A percentile compares a stretch with the other conserved stretches of the same genome.
These are phyloP conservation scores for Diaporthe longicolla DNA, from an alignment of 2,329 filamentous ascomycete species.

Conservation along the genomic window DNA sequence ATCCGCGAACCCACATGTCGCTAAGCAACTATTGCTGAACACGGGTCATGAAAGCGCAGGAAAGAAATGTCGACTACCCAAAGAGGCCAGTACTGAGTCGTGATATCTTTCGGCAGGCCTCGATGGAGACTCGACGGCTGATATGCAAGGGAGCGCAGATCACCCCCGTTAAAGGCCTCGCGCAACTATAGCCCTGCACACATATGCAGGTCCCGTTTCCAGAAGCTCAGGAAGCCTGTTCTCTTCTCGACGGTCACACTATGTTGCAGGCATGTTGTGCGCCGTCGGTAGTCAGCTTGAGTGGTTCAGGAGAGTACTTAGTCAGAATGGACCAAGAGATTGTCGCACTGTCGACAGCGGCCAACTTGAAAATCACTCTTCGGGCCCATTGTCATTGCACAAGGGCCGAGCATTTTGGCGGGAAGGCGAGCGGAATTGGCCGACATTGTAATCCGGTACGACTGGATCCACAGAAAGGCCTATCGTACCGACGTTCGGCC, in stretches of 20 bases:
- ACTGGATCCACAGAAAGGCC: slow-evolving; percentile 34
- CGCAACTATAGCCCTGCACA: slow-evolving; percentile 21
- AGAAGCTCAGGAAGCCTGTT: slow-evolving; percentile 15
- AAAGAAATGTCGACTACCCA: not conserved
- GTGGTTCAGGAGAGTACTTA: slow-evolving; percentile 9
- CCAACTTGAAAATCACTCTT: not conserved
- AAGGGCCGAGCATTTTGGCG: slow-evolving; percentile 40
- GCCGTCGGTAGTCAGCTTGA: slow-evolving; percentile 21
- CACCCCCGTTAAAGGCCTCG: slow-evolving; percentile 14
- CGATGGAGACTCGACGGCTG: not conserved
- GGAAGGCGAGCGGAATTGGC: slow-evolving; percentile 42
- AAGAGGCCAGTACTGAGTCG: not conserved
- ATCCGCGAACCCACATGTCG: not conserved
- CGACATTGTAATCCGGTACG: slow-evolving; percentile 35
- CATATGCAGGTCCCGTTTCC: slow-evolving; percentile 33
- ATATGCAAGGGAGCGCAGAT: not conserved
- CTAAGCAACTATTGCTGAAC: not conserved
- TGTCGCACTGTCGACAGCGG: slow-evolving; percentile 1
- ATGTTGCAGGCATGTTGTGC: slow-evolving; percentile 19
- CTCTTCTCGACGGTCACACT: slow-evolving; percentile 3
- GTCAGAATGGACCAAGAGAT: not conserved
- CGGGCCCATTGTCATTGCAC: slow-evolving; percentile 16
- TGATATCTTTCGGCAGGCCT: not conserved
- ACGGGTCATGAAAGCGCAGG: not conserved
- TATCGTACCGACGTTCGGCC: slow-evolving; percentile 41